phyloP scores from a whole-genome alignment of 2,329 filamentous ascomycete genomes.

The Spiromastix sp. region DNA sequence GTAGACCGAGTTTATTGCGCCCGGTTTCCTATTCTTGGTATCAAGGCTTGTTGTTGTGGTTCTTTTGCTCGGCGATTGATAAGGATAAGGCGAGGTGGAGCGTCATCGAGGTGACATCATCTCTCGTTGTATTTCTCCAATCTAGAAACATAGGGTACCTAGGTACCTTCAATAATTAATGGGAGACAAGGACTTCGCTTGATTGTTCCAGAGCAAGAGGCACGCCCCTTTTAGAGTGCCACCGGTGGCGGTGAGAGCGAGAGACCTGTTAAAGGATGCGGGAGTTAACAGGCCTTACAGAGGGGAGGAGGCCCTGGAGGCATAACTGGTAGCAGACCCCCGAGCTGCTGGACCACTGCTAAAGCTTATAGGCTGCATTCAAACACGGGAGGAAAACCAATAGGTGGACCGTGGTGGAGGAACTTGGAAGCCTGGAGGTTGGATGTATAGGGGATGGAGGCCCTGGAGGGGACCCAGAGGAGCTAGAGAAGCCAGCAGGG shows the following conservation, averaged over 20 bases:
- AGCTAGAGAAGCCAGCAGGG: not conserved
- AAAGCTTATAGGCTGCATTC: not conserved
- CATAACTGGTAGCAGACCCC: not conserved
- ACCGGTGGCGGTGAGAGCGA: not conserved
- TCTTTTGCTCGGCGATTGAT: too few species aligned
- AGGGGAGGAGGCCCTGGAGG: constrained; percentile 8
- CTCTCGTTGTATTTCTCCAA: too few species aligned
- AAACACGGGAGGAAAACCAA: not conserved
- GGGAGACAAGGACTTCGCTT: too few species aligned
- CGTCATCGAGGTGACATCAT: not conserved
- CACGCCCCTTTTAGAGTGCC: not conserved
- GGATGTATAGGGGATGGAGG: not conserved
- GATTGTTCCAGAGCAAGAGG: not conserved
- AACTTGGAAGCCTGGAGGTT: not conserved
- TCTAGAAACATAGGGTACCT: too few species aligned
- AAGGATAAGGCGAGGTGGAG: too few species aligned
- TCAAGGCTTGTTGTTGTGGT: too few species aligned
- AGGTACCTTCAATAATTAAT: too few species aligned
- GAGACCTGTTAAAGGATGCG: constrained; percentile 11
- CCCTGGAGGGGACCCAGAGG: constrained; percentile 1
- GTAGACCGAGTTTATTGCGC: too few species aligned
- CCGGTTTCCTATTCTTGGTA: not conserved
- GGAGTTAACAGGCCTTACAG: constrained; percentile 8
- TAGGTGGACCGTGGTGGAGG: not conserved
- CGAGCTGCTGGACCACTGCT: not conserved